Evolutionary conservation across 208 protist species (phyloP).

Genomic region (Dictyostelium gargantuum): DNA sequence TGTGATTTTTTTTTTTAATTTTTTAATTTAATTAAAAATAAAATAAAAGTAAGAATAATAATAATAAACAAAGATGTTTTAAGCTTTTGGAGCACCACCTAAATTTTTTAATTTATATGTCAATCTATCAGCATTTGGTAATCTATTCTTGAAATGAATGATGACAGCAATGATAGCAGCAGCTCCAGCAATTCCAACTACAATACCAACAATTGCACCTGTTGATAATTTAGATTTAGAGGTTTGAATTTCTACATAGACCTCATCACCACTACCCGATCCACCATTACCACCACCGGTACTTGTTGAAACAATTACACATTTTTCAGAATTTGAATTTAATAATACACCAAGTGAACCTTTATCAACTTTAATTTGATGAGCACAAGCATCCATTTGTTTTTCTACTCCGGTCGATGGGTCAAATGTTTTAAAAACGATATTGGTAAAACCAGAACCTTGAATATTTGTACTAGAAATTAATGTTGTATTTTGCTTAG

Average conservation of each 20-base stretch:
- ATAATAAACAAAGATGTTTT: no score
- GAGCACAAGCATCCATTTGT: background rate
- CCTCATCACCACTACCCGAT: background rate
- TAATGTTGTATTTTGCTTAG: background rate
- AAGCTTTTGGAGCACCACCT: background rate
- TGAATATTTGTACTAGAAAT: background rate
- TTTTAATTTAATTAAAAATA: no score
- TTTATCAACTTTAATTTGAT: background rate
- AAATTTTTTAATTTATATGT: background rate
- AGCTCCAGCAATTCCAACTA: background rate
- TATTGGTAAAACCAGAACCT: background rate
- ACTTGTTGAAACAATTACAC: background rate
- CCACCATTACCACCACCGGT: background rate
- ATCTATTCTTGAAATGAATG: background rate
- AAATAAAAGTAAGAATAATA: no score
- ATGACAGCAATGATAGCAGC: background rate
- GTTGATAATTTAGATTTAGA: background rate
- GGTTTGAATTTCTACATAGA: background rate
- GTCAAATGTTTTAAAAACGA: background rate
- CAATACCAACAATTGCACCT: background rate
- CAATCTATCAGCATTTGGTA: background rate
- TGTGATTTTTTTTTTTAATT: no score
- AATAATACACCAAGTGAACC: background rate
- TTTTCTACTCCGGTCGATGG: background rate
- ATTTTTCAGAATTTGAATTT: background rate